Evolutionary conservation across 805 yeast species (phyloP), one percentile per base, ranked within the genome.

Genomic region (Grigorovia jiainica): DNA sequence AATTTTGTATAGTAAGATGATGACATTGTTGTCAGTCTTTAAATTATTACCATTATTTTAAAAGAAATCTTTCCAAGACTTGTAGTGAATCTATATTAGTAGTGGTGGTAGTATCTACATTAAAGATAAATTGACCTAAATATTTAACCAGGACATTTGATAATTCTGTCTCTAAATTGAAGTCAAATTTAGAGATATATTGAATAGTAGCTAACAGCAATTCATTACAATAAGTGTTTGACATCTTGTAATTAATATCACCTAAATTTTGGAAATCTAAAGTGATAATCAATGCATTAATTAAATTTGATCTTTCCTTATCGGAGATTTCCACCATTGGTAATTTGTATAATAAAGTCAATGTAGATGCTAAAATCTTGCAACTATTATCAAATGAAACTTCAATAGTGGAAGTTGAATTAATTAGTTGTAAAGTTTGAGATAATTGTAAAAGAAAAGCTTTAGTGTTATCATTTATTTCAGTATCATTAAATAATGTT

Each of bases 331-430:
- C n/a, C n/a, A 13, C 31, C 11, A 27, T 27, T 10, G 35, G 1
- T 35, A 13, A 8, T 30, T 33, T 2, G 42, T 29, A 4, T 18
- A 36, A 36, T 11, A 55, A 30, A 6, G 40, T 40, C 29, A 58
- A 38, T 4, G 43, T 37, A 5, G 43, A 47, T 2, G 58, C 57
- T 20, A 60, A 25, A 34, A 57, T 49, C 31, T 47, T 46, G 24
- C 49, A 47, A 4, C 51, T 49, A 32, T 50, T 48, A 4, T 58
- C 63, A 3, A 51, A 43, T 4, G 60, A 38, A 18, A 58, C 47
- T 8, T 53, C 59, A 11, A 57, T 42, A 4, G 55, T 52, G 0
- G 55, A 45, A 10, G 53, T 46, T 4, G 58, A 48, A 41, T 60
- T 60, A 4, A 57, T 41, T 17, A 51, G 39, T 17, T 36, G 36